A percentile compares a stretch with the other conserved stretches of the same genome.
Conservation (phyloP, 257 asterid species). For the Nicotiana undulata region DNA sequence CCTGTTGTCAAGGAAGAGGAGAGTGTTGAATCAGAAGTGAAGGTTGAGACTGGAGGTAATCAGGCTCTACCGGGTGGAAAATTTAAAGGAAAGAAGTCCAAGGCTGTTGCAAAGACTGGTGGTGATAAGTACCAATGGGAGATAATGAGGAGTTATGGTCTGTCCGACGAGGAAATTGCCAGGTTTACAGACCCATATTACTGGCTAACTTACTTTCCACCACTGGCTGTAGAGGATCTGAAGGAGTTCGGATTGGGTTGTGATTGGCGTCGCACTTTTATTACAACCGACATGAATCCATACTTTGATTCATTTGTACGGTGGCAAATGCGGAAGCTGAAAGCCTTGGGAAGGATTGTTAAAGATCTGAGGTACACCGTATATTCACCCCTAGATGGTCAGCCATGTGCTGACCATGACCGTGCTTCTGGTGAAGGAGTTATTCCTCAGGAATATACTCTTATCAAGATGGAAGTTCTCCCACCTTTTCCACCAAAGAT, state of each 20-base stretch:
- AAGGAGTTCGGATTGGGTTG: slow-evolving; percentile 96
- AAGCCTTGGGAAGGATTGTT: slow-evolving; percentile 69
- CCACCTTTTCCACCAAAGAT: slow-evolving; percentile 75
- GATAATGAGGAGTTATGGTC: slow-evolving; percentile 79
- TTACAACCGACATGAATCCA: slow-evolving; percentile 75
- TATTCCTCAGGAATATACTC: slow-evolving; percentile 84
- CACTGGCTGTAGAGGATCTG: slow-evolving; percentile 81
- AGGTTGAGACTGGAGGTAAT: slow-evolving; percentile 41
- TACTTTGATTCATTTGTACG: slow-evolving; percentile 83
- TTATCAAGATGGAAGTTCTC: slow-evolving; percentile 81
- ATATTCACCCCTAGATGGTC: slow-evolving; percentile 90
- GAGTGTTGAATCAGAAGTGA: slow-evolving; percentile 33
- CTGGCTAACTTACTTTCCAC: slow-evolving; percentile 84
- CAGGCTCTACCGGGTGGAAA: slow-evolving; percentile 56
- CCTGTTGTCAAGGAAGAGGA: slow-evolving; percentile 60
- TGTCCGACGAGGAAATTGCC: slow-evolving; percentile 72
- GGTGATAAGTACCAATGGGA: slow-evolving; percentile 77
- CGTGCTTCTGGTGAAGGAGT: slow-evolving; percentile 98
- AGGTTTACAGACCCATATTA: slow-evolving; percentile 61
- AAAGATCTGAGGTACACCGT: slow-evolving; percentile 72
- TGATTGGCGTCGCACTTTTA: slow-evolving; percentile 88
- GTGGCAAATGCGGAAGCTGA: slow-evolving; percentile 88
- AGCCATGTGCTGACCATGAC: slow-evolving; percentile 98
- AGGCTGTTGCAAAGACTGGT: slow-evolving; percentile 78
- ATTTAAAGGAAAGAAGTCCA: slow-evolving; percentile 88